Percentiles rank a stretch among this genome's conserved stretches.
phyloP scores from a whole-genome alignment of 371 early-diverging fungal genomes.

The Umbelopsis sp. region DNA sequence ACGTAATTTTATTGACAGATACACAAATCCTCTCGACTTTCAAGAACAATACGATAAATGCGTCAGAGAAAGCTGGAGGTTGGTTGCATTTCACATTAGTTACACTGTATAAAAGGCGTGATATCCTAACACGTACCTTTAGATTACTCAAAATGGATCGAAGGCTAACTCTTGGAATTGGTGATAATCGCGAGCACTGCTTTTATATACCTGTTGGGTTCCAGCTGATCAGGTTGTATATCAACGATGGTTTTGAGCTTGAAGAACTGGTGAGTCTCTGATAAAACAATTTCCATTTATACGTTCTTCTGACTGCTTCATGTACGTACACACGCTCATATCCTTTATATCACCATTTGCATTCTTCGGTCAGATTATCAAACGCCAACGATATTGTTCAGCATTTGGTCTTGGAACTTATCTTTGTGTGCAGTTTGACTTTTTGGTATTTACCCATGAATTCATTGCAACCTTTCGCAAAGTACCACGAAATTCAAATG shows the following conservation, averaged over 20 bases:
- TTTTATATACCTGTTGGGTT: slow-evolving; percentile 89
- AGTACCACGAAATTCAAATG: slow-evolving; percentile 56
- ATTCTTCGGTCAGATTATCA: slow-evolving; percentile 60
- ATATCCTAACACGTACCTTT: neutral
- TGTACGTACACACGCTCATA: neutral
- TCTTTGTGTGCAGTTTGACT: slow-evolving; percentile 86
- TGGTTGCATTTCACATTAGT: slow-evolving; percentile 15
- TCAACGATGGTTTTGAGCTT: slow-evolving; percentile 84
- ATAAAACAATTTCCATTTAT: neutral
- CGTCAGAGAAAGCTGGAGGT: slow-evolving; percentile 73
- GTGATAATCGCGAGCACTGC: slow-evolving; percentile 89
- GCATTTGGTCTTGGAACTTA: slow-evolving; percentile 90
- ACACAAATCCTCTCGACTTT: slow-evolving; percentile 78
- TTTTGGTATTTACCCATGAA: slow-evolving; percentile 92
- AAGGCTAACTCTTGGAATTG: slow-evolving; percentile 85
- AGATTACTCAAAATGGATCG: slow-evolving; percentile 77
- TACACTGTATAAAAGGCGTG: neutral
- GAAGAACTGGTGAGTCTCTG: slow-evolving; percentile 73
- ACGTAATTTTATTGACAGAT: slow-evolving; percentile 38
- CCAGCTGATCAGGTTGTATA: slow-evolving; percentile 77
- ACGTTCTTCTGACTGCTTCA: too few species aligned
- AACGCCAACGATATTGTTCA: slow-evolving; percentile 89
- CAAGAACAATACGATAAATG: slow-evolving; percentile 77
- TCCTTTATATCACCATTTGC: neutral
- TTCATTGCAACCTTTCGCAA: slow-evolving; percentile 87